Evolutionary conservation across 768 basidiomycete species (phyloP).

Genomic region (Panus rudis): DNA sequence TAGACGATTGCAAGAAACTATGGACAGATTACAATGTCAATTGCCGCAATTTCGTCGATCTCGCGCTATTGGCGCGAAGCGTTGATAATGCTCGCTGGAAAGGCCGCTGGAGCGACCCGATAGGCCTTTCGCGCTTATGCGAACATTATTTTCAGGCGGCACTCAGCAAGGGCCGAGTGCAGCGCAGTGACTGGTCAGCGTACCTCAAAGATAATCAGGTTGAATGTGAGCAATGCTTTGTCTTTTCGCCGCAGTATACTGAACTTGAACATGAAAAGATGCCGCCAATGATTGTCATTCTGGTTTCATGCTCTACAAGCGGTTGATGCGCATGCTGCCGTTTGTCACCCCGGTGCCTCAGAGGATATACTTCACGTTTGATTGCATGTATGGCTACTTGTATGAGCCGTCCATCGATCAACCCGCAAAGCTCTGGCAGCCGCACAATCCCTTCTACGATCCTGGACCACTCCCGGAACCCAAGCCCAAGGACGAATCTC

Average conservation of each 20-base stretch:
- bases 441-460: slow-evolving; percentile 63
- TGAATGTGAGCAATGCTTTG: slow-evolving; percentile 44
- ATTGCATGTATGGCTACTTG: slow-evolving; percentile 39
- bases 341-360: slow-evolving; percentile 28
- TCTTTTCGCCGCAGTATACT: background rate
- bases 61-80: slow-evolving; percentile 60
- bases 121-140: slow-evolving; percentile 63
- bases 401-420: slow-evolving; percentile 27
- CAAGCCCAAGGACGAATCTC: slow-evolving; percentile 24
- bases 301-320: slow-evolving; percentile 46
- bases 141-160: slow-evolving; percentile 48
- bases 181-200: slow-evolving; percentile 66
- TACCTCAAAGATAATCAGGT: slow-evolving; percentile 38
- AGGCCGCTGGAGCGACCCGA: slow-evolving; percentile 51
- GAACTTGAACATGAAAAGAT: slow-evolving; percentile 32
- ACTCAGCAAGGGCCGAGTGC: slow-evolving; percentile 53
- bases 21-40: slow-evolving; percentile 37
- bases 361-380: slow-evolving; percentile 49
- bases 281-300: slow-evolving; percentile 70
- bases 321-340: slow-evolving; percentile 37
- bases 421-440: slow-evolving; percentile 35
- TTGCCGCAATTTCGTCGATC: slow-evolving; percentile 53
- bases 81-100: slow-evolving; percentile 71
- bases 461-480: slow-evolving; percentile 61
- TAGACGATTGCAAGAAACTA: slow-evolving; percentile 67